A percentile compares a stretch with the other conserved stretches of the same genome.
Conservation (phyloP, 805 yeast species). For the Starmerella vitae region DNA sequence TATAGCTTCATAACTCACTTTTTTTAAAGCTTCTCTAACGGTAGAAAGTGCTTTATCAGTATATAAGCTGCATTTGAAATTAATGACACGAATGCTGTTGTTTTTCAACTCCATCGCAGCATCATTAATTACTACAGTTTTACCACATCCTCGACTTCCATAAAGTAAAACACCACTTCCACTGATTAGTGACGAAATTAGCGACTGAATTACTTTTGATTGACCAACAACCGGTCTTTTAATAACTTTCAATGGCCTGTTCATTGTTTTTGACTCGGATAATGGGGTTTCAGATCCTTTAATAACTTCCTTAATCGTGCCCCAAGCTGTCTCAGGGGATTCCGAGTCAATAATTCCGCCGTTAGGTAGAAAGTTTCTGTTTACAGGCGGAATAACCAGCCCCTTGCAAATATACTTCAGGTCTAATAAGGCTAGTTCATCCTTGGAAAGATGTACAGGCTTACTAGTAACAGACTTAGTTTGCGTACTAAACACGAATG, state of each 20-base stretch:
- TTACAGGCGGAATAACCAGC: conserved; percentile 16
- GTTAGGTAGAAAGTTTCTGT: conserved; percentile 1
- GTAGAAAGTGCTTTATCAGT: conserved; percentile 42
- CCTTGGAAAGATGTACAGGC: not conserved
- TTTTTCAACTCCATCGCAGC: conserved; percentile 30
- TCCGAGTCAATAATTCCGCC: conserved; percentile 17
- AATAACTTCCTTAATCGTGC: conserved; percentile 1
- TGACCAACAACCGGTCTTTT: conserved; percentile 41
- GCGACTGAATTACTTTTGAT: conserved; percentile 32
- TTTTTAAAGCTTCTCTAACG: conserved; percentile 34
- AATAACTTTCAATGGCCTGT: not conserved
- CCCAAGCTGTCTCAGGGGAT: conserved; percentile 9
- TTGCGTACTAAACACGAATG: conserved; percentile 30
- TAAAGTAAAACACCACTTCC: conserved; percentile 48
- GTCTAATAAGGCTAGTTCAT: conserved; percentile 5
- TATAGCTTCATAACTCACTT: conserved; percentile 39
- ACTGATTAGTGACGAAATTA: conserved; percentile 32
- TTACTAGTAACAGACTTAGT: conserved; percentile 1
- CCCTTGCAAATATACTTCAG: conserved; percentile 12
- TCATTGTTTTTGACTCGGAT: conserved; percentile 16
- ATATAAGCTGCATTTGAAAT: conserved; percentile 41
- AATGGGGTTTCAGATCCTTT: conserved; percentile 15
- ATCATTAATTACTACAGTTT: conserved; percentile 41
- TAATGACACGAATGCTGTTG: conserved; percentile 35
- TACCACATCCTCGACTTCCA: conserved; percentile 78